A percentile compares a stretch with the other conserved stretches of the same genome.
Conservation (phyloP, 2,329 filamentous ascomycete species). For the Neofusicoccum ribis region DNA sequence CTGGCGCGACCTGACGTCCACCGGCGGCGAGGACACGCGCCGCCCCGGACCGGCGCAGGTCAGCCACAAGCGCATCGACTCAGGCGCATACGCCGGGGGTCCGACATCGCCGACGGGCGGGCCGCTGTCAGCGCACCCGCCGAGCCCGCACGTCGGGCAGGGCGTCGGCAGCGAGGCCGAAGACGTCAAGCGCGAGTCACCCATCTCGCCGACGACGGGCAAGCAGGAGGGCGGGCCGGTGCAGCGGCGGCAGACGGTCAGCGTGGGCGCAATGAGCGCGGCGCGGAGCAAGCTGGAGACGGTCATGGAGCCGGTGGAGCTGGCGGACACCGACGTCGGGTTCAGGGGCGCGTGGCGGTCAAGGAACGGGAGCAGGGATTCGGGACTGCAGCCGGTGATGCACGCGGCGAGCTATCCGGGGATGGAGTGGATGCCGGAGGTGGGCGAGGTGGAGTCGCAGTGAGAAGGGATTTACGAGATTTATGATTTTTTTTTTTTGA, state of each 20-base stretch:
- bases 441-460: constrained; percentile 28
- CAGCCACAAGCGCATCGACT: constrained; percentile 8
- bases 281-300: constrained; percentile 3
- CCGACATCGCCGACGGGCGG: background rate
- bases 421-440: constrained; percentile 65
- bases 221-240: no score
- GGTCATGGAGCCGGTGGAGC: constrained; percentile 14
- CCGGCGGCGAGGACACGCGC: background rate
- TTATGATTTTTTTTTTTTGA: background rate
- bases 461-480: background rate
- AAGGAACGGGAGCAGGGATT: background rate
- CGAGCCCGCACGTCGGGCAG: no score
- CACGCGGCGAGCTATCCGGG: constrained; percentile 68
- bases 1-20: constrained; percentile 8
- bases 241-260: no score
- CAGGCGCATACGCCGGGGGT: background rate
- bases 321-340: constrained; percentile 14
- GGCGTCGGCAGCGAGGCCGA: no score
- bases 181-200: no score
- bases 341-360: background rate
- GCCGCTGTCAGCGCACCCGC: no score
- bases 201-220: no score
- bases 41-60: background rate
- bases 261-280: no score
- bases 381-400: constrained; percentile 53